Base-by-base conservation (phyloP, 441 rosid species). In the Viola pubescens region DNA sequence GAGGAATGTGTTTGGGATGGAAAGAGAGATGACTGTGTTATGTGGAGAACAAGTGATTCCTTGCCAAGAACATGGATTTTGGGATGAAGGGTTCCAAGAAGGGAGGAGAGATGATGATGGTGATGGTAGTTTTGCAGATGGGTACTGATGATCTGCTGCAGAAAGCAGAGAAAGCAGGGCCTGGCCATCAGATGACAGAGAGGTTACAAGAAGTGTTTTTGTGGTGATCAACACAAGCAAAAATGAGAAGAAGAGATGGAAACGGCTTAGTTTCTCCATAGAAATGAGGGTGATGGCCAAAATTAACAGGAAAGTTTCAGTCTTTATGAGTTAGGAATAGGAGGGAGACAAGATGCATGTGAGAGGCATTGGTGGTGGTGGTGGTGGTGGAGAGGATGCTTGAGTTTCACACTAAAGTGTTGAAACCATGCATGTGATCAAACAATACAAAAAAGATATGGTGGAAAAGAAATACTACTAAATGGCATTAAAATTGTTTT, bases 31-130 rank as follows among this genome's bases (percentile, higher is more conserved):
- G 3, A 91, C 97, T 76, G 83, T 82, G 67, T 66, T 73, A 53
- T 89, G 85, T 38, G 89, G 82, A 64, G 97, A 92, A 64, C 97
- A 92, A 11, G 94, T 84, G 53, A 92, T 69, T 63, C 94, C 98
- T 62, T 79, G 76, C 98, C 98, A 92, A 39, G 89, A 82, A 80
- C 98, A 92, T 49, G 98, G 97, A 42, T 86, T 87, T 55, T 55
- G 68, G 81, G 69, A 72, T 55, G 80, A 77, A n/a, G 88, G 91
- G 77, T 87, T 76, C 98, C 97, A 92, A 37, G 98, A 80, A 38
- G 89, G 78, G 59, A 89, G 82, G 16, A 76, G 9, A 4, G 87
- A 67, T 3, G 94, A 80, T 7, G 87, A 77, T 60, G 78, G 42
- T 26, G 87, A 77, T 60, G 78, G 42, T 26, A 26, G 34, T 68